phyloP scores from a whole-genome alignment of 805 yeast species.

The Candida sithepensis region DNA sequence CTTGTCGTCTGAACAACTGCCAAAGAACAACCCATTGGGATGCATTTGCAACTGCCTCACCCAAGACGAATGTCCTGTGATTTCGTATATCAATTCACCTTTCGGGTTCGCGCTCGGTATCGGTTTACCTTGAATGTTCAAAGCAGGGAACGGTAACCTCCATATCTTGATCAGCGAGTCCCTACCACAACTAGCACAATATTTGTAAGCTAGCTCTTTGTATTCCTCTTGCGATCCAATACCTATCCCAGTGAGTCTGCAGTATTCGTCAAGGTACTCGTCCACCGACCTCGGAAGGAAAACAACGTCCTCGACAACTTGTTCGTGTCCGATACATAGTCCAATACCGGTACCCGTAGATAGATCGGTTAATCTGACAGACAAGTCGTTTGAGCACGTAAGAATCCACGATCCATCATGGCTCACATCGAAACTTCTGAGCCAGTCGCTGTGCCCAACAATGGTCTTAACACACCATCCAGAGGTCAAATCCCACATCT shows the following conservation, averaged over 20 bases:
- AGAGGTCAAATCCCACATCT: constrained; percentile 60
- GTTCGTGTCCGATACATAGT: constrained; percentile 70
- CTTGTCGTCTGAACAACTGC: constrained; percentile 79
- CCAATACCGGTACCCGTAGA: constrained; percentile 67
- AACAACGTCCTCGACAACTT: constrained; percentile 72
- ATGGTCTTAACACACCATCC: constrained; percentile 69
- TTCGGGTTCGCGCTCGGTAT: constrained; percentile 55
- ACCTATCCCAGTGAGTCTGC: neutral
- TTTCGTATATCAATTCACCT: constrained; percentile 53
- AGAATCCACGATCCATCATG: constrained; percentile 52
- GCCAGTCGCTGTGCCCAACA: constrained; percentile 88
- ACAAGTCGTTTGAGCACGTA: constrained; percentile 78
- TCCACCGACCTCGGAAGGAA: constrained; percentile 59
- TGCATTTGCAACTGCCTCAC: constrained; percentile 66
- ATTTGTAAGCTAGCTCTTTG: constrained; percentile 53
- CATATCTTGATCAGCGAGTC: constrained; percentile 74
- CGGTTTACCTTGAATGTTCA: constrained; percentile 39
- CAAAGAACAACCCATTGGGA: constrained; percentile 68
- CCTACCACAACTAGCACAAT: constrained; percentile 75
- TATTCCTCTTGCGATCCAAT: constrained; percentile 16
- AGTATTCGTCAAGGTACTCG: constrained; percentile 42
- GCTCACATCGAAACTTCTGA: constrained; percentile 55
- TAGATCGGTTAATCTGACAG: constrained; percentile 61
- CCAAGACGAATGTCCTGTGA: constrained; percentile 85
- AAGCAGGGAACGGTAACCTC: constrained; percentile 66